Evolutionary conservation across 1,284 basidiomycete species (phyloP), one percentile per base, ranked within the genome.

Genomic region (Amylostereum areolatum): DNA sequence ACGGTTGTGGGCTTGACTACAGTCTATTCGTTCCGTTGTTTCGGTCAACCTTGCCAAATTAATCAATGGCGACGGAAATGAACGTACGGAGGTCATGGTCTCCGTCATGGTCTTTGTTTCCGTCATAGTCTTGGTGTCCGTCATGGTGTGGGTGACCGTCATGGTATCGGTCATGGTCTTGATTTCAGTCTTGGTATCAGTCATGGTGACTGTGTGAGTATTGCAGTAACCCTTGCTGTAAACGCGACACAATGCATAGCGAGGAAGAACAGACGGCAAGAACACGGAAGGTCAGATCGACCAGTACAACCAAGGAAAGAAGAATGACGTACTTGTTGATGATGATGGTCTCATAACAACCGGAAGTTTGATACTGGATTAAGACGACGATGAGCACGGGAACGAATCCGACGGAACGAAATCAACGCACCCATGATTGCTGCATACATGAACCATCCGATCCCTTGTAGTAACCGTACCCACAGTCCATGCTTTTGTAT

Each of bases 291-390:
- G 30, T 8, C 27, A 36, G 34, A 31, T 18, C 12, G 25, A 35
- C 11, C 8, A 45, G 12, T 27, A 32, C 34, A 43, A n/a, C 11
- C 31, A 30, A 25, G 29, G 18, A 25, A 30, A 35, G 45, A 10
- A 36, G 34, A 37, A 24, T 34, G 45, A 62, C 66, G 42, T 54
- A 77, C 74, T 73, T 70, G 66, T 71, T 69, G 61, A 84, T 83
- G 62, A 83, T 80, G 55, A 76, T 78, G 31, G 80, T 83, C 57
- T 77, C 79, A 58, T 85, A 84, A 65, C 83, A 85, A 48, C 80
- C 80, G 35, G 66, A 55, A 43, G 66, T 71, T 52, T 71, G 70
- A 68, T 73, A 62, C 57, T 62, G 52, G 29, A 29, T 49, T 47
- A 18, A 18, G 4, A 52, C 35, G 25, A 34, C 39, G 39, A 29